phyloP scores from a whole-genome alignment of 768 basidiomycete species.

The Phaffia tasmanica region DNA sequence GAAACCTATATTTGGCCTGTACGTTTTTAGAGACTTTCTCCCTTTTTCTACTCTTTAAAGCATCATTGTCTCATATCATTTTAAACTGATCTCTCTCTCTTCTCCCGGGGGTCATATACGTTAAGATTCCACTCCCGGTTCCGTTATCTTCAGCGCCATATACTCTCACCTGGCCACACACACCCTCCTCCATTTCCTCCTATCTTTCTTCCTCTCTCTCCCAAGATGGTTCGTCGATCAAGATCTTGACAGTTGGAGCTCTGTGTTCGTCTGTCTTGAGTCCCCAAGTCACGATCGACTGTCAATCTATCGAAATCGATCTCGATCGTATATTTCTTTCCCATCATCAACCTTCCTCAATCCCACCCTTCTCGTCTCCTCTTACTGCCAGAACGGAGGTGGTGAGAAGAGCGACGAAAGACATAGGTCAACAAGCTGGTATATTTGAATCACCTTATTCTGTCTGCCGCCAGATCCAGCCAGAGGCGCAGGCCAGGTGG shows the following conservation, averaged over 20 bases:
- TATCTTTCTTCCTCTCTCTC: background rate
- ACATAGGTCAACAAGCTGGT: slow-evolving; percentile 2
- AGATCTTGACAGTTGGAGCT: background rate
- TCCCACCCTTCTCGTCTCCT: background rate
- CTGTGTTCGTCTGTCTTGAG: background rate
- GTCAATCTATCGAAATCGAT: background rate
- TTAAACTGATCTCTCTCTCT: background rate
- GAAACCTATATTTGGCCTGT: slow-evolving; percentile 8
- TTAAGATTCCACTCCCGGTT: slow-evolving; percentile 9
- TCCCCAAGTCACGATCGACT: too few species aligned
- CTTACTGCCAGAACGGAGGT: background rate
- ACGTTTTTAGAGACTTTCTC: background rate
- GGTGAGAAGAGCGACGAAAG: background rate
- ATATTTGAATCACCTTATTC: background rate
- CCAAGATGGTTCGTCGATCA: background rate
- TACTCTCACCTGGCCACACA: background rate
- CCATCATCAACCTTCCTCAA: background rate
- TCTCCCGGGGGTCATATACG: too few species aligned
- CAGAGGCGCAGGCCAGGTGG: background rate
- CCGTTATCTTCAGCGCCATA: background rate
- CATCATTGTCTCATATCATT: background rate
- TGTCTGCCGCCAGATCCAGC: background rate
- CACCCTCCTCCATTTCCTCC: slow-evolving; percentile 7
- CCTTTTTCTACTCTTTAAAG: background rate
- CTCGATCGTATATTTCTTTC: background rate